A percentile compares a stretch with the other conserved stretches of the same genome.
Evolutionary conservation across 768 basidiomycete species (phyloP).

Genomic region (Tricholoma flavovirens): DNA sequence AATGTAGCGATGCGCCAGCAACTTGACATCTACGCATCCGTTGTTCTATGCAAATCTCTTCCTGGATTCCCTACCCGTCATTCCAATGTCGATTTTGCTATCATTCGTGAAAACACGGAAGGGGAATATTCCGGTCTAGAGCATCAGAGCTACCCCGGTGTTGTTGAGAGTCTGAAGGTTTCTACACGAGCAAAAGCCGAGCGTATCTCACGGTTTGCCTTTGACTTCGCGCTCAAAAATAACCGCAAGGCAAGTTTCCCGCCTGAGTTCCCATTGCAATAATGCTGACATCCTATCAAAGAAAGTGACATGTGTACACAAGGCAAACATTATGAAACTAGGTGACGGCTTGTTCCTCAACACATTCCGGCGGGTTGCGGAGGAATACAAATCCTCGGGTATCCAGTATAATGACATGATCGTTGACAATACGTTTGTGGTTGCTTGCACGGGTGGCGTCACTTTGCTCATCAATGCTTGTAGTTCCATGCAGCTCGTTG

Average conservation of each 20-base stretch:
- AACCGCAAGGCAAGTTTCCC: conserved; percentile 72
- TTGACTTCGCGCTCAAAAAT: conserved; percentile 99
- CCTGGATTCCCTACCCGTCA: conserved; percentile 96
- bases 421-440: conserved; percentile 88
- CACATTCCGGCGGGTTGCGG: conserved; percentile 93
- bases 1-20: conserved; percentile 99
- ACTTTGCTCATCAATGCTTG: conserved; percentile 1
- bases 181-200: conserved; percentile 94
- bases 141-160: conserved; percentile 96
- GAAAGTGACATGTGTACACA: conserved; percentile 99
- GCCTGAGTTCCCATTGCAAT: neutral
- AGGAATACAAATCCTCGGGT: conserved; percentile 91
- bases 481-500: conserved; percentile 98
- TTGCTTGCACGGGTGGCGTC: neutral
- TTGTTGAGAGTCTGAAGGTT: conserved; percentile 97
- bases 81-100: conserved; percentile 94
- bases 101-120: conserved; percentile 99
- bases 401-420: conserved; percentile 98
- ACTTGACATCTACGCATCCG: conserved; percentile 98
- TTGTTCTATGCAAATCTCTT: conserved; percentile 96
- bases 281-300: conserved; percentile 24
- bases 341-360: conserved; percentile 99
- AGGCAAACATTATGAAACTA: conserved; percentile 99
- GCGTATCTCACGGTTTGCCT: conserved; percentile 94
- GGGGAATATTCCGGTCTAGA: conserved; percentile 99